Percentiles rank a stretch among this genome's conserved stretches.
These are phyloP conservation scores for Thelonectria discophora DNA, from an alignment of 2,329 filamentous ascomycete genomes.

Conservation along the genomic window DNA sequence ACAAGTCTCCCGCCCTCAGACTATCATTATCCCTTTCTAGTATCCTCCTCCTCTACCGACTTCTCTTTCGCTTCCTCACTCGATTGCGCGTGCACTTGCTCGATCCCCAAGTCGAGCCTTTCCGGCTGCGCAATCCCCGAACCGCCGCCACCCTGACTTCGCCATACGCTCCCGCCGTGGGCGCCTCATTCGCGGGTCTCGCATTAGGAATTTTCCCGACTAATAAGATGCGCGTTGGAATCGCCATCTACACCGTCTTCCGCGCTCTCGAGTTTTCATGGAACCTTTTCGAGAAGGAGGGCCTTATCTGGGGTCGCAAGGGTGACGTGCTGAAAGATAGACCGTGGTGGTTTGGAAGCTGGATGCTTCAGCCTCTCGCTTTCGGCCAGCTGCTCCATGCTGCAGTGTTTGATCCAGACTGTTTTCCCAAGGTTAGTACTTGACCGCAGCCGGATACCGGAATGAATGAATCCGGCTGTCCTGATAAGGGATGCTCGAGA, in stretches of 20 bases:
- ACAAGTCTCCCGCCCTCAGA: conserved; percentile 75
- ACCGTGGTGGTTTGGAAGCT: conserved; percentile 87
- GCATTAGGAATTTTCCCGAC: conserved; percentile 79
- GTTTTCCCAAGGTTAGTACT: conserved; percentile 67
- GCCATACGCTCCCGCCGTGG: conserved; percentile 85
- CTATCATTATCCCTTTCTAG: conserved; percentile 84
- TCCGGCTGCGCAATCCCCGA: conserved; percentile 83
- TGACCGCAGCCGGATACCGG: not conserved
- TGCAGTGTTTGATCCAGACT: conserved; percentile 79
- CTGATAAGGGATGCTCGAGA: not conserved
- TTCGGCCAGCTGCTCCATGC: conserved; percentile 81
- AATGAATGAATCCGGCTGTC: not conserved
- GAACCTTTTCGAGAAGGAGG: conserved; percentile 81
- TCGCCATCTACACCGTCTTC: conserved; percentile 84
- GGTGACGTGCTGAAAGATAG: conserved; percentile 65
- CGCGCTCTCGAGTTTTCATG: conserved; percentile 86
- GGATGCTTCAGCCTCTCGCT: conserved; percentile 80
- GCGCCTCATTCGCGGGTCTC: conserved; percentile 86
- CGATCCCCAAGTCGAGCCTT: conserved; percentile 80
- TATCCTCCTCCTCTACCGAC: conserved; percentile 86
- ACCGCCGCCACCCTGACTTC: conserved; percentile 81
- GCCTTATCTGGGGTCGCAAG: conserved; percentile 69
- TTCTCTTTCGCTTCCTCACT: conserved; percentile 89
- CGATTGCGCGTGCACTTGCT: conserved; percentile 82
- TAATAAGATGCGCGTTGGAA: conserved; percentile 73